Base-by-base conservation (phyloP, 352 stramenopile species). In the Phytophthora boehmeriae region DNA sequence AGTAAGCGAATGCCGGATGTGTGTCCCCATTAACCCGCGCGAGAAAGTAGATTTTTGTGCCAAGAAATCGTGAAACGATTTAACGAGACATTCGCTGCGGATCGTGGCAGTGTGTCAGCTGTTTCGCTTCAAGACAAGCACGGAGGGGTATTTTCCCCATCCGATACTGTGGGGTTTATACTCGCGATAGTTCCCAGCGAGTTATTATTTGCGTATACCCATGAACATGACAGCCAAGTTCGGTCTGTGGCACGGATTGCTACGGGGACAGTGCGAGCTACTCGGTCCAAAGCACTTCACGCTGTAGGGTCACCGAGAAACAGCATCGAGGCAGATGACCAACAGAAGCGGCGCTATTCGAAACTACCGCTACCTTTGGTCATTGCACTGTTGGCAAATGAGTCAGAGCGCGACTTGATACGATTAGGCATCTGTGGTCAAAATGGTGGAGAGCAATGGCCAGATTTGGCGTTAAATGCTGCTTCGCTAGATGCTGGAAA, bases 301-400 rank as follows among this genome's bases (percentile, higher is more conserved):
- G 20, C 47, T 3, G 0, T n/a, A 8, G 25, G n/a, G 9, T 19
- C 14, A 46, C 16, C 14, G 10, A 6, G 32, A 43, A 43, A 14
- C 11, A 2, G 8, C 30, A 16, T 8, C 30, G 23, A 0, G 4
- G n/a, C 11, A 11, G 54, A 47, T n/a, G 45, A 39, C n/a, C 25
- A 44, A 51, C 68, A 59, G 39, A 69, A 67, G 27, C 44, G 50
- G 0, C 55, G 57, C 11, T 88, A 65, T 25, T 88, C 79, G 43
- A 83, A 80, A 62, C 28, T 91, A 1, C 82, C 82, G 14, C 50
- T 91, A 1, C 79, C 82, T 17, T 70, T 91, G 11, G 78, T 55
- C 1, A 70, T 89, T 27, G 77, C 76, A 16, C 59, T 91, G 23
- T 72, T 91, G 8, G 79, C 82, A n/a, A 91, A 89, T 47, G 82